Base-by-base conservation (phyloP, 1,139 yeast species). In the Candida glucosophila region DNA sequence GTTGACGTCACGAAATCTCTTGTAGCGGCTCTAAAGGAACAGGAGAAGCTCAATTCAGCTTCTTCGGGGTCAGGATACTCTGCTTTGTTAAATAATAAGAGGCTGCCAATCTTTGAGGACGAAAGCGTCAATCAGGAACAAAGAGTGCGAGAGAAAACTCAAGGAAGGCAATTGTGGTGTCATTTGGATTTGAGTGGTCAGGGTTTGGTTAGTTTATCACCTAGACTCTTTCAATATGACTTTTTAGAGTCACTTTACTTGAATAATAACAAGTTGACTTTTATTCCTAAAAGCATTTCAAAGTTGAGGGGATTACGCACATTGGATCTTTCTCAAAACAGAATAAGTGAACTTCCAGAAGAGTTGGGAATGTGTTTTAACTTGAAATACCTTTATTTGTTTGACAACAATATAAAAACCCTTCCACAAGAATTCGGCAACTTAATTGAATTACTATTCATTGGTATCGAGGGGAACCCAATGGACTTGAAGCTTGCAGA, bases 391-490 rank as follows among this genome's bases (percentile, higher is more conserved):
- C 64, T 92, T 29, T 85, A 83, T 48, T 64, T 88, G 32, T 90
- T 92, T 56, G 96, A 90, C 53, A 92, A 92, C 53, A 71, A 77
- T 47, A 63, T 92, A 41, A 62, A 67, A 31, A 67, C 73, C 1
- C 58, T 92, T 33, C 98, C 99, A 2, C 66, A 60, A 49, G 92
- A 82, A 45, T 77, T 90, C 50, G 96, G 98, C 18, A 78, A 77
- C 42, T 63, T 92, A 36, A 81, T 77, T 48, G 93, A 85, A 42
- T 65, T 92, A 35, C 80, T 82, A 39, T 79, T 88, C 46, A 55
- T 92, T 29, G 99, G 98, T 20, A 65, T 90, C 28, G 97, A 90
- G 51, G 98, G 98, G 2, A 92, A 92, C 48, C 88, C 94, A 6
- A 55, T 90, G 40, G 82, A 78, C 41, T 65, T 67, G 32, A 73